phyloP scores from a whole-genome alignment of 768 basidiomycete species.

The Saitozyma sp. region DNA sequence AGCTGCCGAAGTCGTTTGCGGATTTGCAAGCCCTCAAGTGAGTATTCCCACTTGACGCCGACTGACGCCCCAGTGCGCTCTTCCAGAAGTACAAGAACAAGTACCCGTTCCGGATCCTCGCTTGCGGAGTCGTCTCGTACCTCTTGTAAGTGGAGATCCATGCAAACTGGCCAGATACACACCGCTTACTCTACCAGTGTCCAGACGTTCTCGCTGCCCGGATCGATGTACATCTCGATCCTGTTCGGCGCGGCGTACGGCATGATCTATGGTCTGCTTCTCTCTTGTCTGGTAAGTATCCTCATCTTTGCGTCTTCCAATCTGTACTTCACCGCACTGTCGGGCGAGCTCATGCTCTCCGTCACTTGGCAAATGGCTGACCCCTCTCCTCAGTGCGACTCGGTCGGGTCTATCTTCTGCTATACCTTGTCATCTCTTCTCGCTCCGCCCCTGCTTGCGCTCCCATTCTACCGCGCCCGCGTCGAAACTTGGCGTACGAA shows the following conservation, averaged over 20 bases:
- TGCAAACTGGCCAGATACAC: neutral
- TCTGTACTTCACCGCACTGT: too few species aligned
- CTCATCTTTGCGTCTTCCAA: too few species aligned
- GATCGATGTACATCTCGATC: slow-evolving; percentile 97
- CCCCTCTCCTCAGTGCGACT: slow-evolving; percentile 63
- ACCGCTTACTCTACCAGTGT: slow-evolving; percentile 59
- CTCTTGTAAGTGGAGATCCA: slow-evolving; percentile 69
- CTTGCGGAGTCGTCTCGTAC: slow-evolving; percentile 86
- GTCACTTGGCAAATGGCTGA: neutral
- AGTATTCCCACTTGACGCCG: slow-evolving; percentile 52
- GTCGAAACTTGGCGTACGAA: slow-evolving; percentile 80
- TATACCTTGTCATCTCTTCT: slow-evolving; percentile 89
- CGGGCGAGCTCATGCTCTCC: too few species aligned
- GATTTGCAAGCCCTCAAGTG: slow-evolving; percentile 81
- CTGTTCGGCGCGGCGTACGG: slow-evolving; percentile 96
- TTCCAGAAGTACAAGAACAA: slow-evolving; percentile 77
- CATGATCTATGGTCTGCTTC: slow-evolving; percentile 74
- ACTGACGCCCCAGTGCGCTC: slow-evolving; percentile 19
- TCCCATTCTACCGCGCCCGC: slow-evolving; percentile 78
- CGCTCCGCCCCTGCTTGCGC: slow-evolving; percentile 83
- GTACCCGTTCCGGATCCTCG: slow-evolving; percentile 77
- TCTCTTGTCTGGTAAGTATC: slow-evolving; percentile 70
- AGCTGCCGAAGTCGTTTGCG: slow-evolving; percentile 82
- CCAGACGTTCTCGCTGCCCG: slow-evolving; percentile 93
- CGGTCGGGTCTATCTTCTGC: slow-evolving; percentile 84